Base-by-base conservation (phyloP, 1,284 basidiomycete species). In the Cryptococcus sp. region DNA sequence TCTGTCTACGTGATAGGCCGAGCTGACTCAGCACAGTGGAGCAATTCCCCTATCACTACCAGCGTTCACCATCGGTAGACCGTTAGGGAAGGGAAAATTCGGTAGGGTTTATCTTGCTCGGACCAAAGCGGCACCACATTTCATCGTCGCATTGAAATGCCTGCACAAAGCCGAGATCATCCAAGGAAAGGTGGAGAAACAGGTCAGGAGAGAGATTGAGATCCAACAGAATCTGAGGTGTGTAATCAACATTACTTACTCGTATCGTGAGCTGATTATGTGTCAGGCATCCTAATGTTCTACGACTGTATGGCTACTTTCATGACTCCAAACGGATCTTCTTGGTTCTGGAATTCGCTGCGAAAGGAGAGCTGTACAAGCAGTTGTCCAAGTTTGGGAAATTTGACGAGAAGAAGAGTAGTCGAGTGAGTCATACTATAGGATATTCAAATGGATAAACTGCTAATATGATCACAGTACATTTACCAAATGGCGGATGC, bases 401-500 rank as follows among this genome's bases (percentile, higher is more conserved):
- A 58, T 98, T 96, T 79, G 86, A 88, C 37, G 95, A 98, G 80
- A 86, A 86, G 70, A 81, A 90, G 13, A 88, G 87, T 61, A 84
- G 89, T 51, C 72, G 79, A 42, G 80, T 81, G 58, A 60, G 80
- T 73, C 11, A n/a, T 14, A 3, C n/a, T n/a, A 45, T 5, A 15
- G 11, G 13, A 5, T 2, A 4, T 44, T 31, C 48, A 31, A 44
- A 31, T 50, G 11, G 5, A 14, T 10, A 30, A 30, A 49, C 31
- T 7, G 23, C 47, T 14, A 32, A 11, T 38, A 7, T 33, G 7
- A 15, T 3, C 14, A 30, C 77, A 90, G 71, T 99, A 98, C 77
- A 89, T 97, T 64, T 89, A 92, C 65, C 96, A 99, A 76, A 98
- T 99, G 93, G 89, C 95, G 13, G 96, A 98, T 72, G 96, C 95